These are phyloP conservation scores for Penicilliopsis zonata DNA, from an alignment of 495 filamentous ascomycete genomes.

Conservation along the genomic window DNA sequence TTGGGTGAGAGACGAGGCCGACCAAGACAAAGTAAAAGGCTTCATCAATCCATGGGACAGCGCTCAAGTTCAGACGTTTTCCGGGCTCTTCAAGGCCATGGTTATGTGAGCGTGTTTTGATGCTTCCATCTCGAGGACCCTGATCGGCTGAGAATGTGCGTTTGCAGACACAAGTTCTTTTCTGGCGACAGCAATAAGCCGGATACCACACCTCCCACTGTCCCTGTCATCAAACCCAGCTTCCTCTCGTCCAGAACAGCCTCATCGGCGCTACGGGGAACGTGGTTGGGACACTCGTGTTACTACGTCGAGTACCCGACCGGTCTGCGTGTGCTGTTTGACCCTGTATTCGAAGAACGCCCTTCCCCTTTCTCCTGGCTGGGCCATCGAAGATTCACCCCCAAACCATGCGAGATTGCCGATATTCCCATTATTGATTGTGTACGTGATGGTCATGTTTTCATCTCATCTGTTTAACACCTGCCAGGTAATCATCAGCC, in stretches of 20 bases:
- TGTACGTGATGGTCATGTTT: neutral
- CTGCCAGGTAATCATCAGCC: constrained; percentile 51
- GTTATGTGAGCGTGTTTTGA: constrained; percentile 1
- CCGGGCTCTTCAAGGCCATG: constrained; percentile 5
- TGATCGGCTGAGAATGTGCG: too few species aligned
- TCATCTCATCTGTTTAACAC: neutral
- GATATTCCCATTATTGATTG: constrained; percentile 63
- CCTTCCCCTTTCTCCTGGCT: constrained; percentile 54
- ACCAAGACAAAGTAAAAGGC: neutral
- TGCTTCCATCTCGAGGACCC: neutral
- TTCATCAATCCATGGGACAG: constrained; percentile 6
- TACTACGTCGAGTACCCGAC: constrained; percentile 72
- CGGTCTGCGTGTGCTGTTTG: constrained; percentile 70
- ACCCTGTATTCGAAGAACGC: constrained; percentile 72
- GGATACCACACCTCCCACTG: constrained; percentile 42
- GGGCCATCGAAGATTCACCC: constrained; percentile 59
- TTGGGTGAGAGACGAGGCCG: constrained; percentile 3
- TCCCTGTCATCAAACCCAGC: constrained; percentile 45
- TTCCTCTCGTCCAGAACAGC: constrained; percentile 41
- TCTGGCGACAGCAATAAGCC: constrained; percentile 38
- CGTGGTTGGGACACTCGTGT: constrained; percentile 80
- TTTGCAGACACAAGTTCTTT: constrained; percentile 11
- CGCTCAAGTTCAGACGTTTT: constrained; percentile 3
- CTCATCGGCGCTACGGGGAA: constrained; percentile 51
- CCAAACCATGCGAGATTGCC: constrained; percentile 51